Evolutionary conservation across 371 early-diverging fungal species (phyloP).

Genomic region (Rhizopus delemar): DNA sequence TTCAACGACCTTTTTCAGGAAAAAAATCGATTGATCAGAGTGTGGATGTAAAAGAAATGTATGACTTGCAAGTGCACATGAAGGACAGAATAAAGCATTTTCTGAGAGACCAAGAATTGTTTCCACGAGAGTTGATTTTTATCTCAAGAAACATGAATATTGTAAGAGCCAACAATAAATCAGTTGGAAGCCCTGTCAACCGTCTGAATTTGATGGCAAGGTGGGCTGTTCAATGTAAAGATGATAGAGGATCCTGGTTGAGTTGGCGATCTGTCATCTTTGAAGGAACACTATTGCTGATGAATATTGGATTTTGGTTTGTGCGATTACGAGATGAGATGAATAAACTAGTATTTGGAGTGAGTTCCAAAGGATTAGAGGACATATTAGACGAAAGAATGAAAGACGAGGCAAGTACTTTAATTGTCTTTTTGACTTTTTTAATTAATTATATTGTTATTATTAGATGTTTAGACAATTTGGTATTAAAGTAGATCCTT

Average conservation of each 20-base stretch:
- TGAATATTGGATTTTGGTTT: constrained; percentile 62
- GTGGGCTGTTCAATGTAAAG: constrained; percentile 73
- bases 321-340: constrained; percentile 49
- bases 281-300: constrained; percentile 59
- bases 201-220: constrained; percentile 86
- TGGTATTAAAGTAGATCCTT: constrained; percentile 69
- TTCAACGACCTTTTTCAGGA: constrained; percentile 75
- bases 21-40: constrained; percentile 48
- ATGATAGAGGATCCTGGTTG: constrained; percentile 24
- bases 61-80: constrained; percentile 71
- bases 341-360: constrained; percentile 36
- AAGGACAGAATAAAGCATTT: constrained; percentile 76
- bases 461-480: constrained; percentile 59
- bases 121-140: constrained; percentile 90
- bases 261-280: constrained; percentile 49
- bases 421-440: not conserved
- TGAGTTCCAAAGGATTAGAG: constrained; percentile 64
- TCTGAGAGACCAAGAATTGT: constrained; percentile 64
- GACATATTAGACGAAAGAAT: constrained; percentile 67
- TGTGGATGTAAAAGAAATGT: constrained; percentile 56
- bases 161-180: constrained; percentile 83
- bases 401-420: constrained; percentile 48
- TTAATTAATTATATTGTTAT: constrained; percentile 9
- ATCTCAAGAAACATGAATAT: constrained; percentile 90
- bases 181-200: constrained; percentile 84